These are phyloP conservation scores for Arthrobotrys pseudoclavata DNA, from an alignment of 2,329 filamentous ascomycete genomes.

Conservation along the genomic window DNA sequence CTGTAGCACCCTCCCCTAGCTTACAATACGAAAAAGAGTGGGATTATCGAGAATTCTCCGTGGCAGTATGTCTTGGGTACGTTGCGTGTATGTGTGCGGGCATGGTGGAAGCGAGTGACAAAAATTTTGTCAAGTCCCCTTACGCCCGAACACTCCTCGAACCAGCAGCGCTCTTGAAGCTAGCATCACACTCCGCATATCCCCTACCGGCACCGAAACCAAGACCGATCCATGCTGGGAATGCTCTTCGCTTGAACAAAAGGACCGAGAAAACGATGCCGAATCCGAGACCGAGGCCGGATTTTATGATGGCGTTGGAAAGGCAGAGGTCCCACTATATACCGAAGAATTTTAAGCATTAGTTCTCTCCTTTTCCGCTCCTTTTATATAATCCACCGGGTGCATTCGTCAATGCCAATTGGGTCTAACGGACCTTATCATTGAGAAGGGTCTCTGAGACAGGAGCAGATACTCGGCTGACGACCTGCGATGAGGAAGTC, in stretches of 20 bases:
- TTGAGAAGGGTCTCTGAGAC: slow-evolving; percentile 98
- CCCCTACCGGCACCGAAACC: slow-evolving; percentile 96
- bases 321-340: slow-evolving; percentile 96
- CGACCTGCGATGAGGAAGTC: slow-evolving; percentile 74
- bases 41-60: slow-evolving; percentile 6
- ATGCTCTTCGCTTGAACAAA: slow-evolving; percentile 96
- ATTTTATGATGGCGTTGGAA: slow-evolving; percentile 97
- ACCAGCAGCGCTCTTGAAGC: slow-evolving; percentile 69
- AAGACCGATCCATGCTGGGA: slow-evolving; percentile 94
- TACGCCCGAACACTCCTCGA: slow-evolving; percentile 48
- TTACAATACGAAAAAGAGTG: slow-evolving; percentile 38
- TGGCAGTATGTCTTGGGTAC: background rate
- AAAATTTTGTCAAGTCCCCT: background rate
- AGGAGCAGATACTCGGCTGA: slow-evolving; percentile 79
- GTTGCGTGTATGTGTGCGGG: background rate
- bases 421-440: slow-evolving; percentile 82
- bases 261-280: slow-evolving; percentile 99
- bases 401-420: slow-evolving; percentile 20
- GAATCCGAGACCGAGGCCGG: slow-evolving; percentile 93
- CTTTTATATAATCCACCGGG: background rate
- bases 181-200: slow-evolving; percentile 97
- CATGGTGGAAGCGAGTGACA: background rate
- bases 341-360: slow-evolving; percentile 41
- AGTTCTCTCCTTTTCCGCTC: background rate
- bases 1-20: slow-evolving; percentile 4